Evolutionary conservation across 768 basidiomycete species (phyloP).

Genomic region (Chlorophyllum brunneum): DNA sequence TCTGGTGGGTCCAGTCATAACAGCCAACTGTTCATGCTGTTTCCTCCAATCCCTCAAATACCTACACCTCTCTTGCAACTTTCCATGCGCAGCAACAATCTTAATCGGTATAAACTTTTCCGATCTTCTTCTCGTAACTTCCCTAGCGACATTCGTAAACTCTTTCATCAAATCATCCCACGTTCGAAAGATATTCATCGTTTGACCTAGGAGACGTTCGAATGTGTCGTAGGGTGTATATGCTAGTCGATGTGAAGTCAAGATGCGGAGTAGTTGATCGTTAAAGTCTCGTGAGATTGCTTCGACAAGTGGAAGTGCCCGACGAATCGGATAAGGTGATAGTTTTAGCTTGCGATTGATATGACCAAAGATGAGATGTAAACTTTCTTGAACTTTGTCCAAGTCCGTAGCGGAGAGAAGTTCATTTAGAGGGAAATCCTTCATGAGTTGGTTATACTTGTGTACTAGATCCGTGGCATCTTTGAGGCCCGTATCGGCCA

Average conservation of each 20-base stretch:
- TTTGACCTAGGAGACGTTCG: slow-evolving; percentile 75
- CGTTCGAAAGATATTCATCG: slow-evolving; percentile 73
- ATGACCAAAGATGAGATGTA: slow-evolving; percentile 85
- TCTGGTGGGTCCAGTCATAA: slow-evolving; percentile 95
- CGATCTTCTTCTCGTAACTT: slow-evolving; percentile 82
- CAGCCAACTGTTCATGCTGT: slow-evolving; percentile 94
- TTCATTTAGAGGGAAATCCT: slow-evolving; percentile 97
- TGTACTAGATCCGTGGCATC: slow-evolving; percentile 92
- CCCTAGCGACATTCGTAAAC: slow-evolving; percentile 89
- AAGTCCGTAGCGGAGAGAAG: slow-evolving; percentile 95
- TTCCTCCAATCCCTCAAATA: slow-evolving; percentile 93
- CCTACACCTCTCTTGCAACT: slow-evolving; percentile 81
- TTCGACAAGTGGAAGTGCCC: slow-evolving; percentile 94
- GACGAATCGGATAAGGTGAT: slow-evolving; percentile 94
- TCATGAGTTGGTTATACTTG: slow-evolving; percentile 99
- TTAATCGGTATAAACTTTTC: slow-evolving; percentile 98
- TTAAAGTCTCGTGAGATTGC: slow-evolving; percentile 98
- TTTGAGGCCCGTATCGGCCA: slow-evolving; percentile 95
- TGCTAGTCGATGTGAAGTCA: slow-evolving; percentile 86
- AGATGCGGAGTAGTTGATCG: slow-evolving; percentile 85
- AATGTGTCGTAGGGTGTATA: slow-evolving; percentile 96
- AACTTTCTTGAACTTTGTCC: slow-evolving; percentile 88
- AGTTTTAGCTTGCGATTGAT: slow-evolving; percentile 94
- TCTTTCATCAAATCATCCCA: slow-evolving; percentile 93
- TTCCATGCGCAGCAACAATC: slow-evolving; percentile 84